phyloP scores from a whole-genome alignment of 2,329 filamentous ascomycete genomes.

The Colletotrichum chrysophilum region DNA sequence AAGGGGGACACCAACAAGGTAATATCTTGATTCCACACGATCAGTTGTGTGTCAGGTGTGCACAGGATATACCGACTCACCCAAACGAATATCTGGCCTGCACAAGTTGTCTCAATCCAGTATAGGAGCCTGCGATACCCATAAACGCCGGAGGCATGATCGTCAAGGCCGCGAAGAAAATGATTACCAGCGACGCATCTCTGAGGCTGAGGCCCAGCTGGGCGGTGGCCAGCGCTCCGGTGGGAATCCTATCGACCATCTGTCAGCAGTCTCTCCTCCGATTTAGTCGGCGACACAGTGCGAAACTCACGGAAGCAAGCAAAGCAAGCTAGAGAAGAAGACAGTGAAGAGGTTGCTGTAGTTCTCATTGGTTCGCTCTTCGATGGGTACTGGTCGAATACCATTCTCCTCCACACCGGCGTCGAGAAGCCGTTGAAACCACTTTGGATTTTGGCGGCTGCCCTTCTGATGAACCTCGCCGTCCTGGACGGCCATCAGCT shows the following conservation, averaged over 20 bases:
- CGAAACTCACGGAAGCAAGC: conserved; percentile 58
- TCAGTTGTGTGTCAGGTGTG: background rate
- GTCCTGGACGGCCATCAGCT: conserved; percentile 29
- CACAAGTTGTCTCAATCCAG: conserved; percentile 64
- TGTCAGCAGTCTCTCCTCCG: background rate
- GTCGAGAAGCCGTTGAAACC: conserved; percentile 48
- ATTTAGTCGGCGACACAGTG: background rate
- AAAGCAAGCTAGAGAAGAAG: conserved; percentile 63
- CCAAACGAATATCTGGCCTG: conserved; percentile 67
- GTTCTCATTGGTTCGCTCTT: conserved; percentile 56
- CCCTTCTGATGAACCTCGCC: conserved; percentile 36
- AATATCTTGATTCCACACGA: conserved; percentile 36
- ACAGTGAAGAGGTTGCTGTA: conserved; percentile 64
- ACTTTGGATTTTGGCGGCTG: conserved; percentile 35
- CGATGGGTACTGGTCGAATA: conserved; percentile 59
- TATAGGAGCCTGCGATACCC: conserved; percentile 58
- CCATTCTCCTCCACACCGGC: conserved; percentile 59
- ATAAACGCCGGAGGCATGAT: conserved; percentile 60
- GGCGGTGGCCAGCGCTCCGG: conserved; percentile 62
- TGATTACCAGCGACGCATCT: conserved; percentile 59
- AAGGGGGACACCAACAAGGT: conserved; percentile 56
- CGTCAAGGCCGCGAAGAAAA: conserved; percentile 63
- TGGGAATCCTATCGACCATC: conserved; percentile 50
- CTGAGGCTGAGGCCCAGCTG: conserved; percentile 59
- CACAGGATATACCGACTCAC: conserved; percentile 29